Conservation (phyloP, 2,329 filamentous ascomycete genomes). For the Aurifilum marmelostoma region DNA sequence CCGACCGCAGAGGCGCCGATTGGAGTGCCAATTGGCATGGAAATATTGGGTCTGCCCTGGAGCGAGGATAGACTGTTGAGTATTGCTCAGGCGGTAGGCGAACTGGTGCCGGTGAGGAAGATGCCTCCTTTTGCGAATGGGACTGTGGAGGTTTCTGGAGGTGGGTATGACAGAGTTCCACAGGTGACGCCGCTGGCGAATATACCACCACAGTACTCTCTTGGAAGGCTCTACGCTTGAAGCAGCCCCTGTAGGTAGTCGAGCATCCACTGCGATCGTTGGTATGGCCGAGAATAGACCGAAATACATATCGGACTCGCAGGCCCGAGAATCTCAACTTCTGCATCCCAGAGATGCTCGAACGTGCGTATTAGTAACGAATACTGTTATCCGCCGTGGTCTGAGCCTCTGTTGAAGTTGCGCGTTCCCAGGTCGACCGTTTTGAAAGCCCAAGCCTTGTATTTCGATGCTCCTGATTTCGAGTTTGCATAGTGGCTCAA, state of each 20-base stretch:
- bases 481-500: not conserved
- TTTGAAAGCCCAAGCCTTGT: not conserved
- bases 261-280: too few relatives aligned
- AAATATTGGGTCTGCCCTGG: constrained; percentile 62
- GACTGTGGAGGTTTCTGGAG: constrained; percentile 39
- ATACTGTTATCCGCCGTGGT: not conserved
- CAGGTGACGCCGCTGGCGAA: constrained; percentile 47
- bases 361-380: not conserved
- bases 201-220: constrained; percentile 50
- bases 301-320: too few relatives aligned
- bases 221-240: constrained; percentile 43
- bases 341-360: not conserved
- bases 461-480: not conserved
- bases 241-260: too few relatives aligned
- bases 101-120: constrained; percentile 48
- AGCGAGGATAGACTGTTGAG: constrained; percentile 56
- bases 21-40: constrained; percentile 67
- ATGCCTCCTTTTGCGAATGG: constrained; percentile 40
- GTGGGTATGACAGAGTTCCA: constrained; percentile 48
- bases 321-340: too few relatives aligned
- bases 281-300: too few relatives aligned
- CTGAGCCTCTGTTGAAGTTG: not conserved
- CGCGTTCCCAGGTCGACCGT: too few relatives aligned
- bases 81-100: constrained; percentile 56
- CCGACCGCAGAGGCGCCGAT: constrained; percentile 51